Percentiles rank a stretch among this genome's conserved stretches.
Evolutionary conservation across 176 grass and related monocot species (phyloP).

Genomic region (Raddia guianensis): DNA sequence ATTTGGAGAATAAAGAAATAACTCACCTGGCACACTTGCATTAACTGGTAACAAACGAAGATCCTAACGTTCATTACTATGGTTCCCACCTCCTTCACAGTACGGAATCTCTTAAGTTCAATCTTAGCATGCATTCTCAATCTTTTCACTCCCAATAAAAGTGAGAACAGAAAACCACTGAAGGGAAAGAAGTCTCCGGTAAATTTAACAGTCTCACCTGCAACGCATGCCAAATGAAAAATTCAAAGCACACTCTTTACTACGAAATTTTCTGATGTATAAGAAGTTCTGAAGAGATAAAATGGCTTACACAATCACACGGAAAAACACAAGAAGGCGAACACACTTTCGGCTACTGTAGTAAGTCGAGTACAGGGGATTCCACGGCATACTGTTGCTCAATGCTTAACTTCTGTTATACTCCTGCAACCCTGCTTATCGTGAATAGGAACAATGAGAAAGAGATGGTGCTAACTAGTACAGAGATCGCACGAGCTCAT

Average conservation of each 20-base stretch:
- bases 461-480: neutral
- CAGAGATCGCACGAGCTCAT: neutral
- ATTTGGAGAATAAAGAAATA: conserved; percentile 10
- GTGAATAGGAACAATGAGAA: neutral
- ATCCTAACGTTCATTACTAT: conserved; percentile 84
- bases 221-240: conserved; percentile 25
- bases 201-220: conserved; percentile 47
- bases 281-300: neutral
- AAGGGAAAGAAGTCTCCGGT: conserved; percentile 31
- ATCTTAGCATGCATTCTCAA: conserved; percentile 81
- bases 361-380: conserved; percentile 43
- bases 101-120: conserved; percentile 64
- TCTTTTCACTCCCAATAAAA: conserved; percentile 36
- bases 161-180: conserved; percentile 29
- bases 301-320: conserved; percentile 63
- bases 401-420: conserved; percentile 23
- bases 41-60: conserved; percentile 72
- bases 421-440: conserved; percentile 10
- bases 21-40: conserved; percentile 88
- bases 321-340: conserved; percentile 61
- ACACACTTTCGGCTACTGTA: conserved; percentile 53
- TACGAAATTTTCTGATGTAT: conserved; percentile 18
- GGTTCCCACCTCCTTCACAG: conserved; percentile 62
- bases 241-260: conserved; percentile 23
- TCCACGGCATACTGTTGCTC: conserved; percentile 70